Conservation (phyloP, 23 red algal genomes). For the Gracilariopsis chorda region DNA sequence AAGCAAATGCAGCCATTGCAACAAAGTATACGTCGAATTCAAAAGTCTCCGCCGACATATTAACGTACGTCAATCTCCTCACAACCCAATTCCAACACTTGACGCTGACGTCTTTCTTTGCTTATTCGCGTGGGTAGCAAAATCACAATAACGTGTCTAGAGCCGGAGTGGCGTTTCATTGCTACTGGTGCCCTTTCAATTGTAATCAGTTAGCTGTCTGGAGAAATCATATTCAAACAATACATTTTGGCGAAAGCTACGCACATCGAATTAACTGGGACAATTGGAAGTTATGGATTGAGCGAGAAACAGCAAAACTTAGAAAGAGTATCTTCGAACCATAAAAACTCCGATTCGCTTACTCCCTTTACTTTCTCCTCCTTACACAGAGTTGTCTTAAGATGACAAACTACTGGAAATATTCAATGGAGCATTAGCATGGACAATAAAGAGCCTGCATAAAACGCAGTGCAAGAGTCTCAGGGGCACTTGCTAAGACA, state of each 20-base stretch:
- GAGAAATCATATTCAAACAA: not conserved
- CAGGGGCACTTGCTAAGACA: too few species aligned
- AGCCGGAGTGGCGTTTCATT: not conserved
- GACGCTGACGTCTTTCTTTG: not conserved
- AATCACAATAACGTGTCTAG: not conserved
- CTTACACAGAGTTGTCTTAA: too few species aligned
- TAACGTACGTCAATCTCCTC: not conserved
- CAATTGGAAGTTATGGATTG: not conserved
- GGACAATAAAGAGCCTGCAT: too few species aligned
- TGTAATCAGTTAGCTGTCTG: not conserved
- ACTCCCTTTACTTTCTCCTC: too few species aligned
- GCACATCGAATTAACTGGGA: conserved; percentile 3
- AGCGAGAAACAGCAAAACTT: not conserved
- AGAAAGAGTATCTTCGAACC: too few species aligned
- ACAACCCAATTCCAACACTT: not conserved
- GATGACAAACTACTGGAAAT: too few species aligned
- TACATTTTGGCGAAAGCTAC: not conserved
- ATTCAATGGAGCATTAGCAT: too few species aligned
- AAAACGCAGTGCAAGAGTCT: too few species aligned
- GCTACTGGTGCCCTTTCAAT: not conserved
- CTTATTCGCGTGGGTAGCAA: not conserved
- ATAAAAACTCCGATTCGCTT: too few species aligned
- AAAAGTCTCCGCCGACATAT: not conserved
- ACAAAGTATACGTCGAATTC: not conserved
- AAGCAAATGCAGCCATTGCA: conserved; percentile 13